A percentile compares a stretch with the other conserved stretches of the same genome.
phyloP scores from a whole-genome alignment of 306 rosid genomes.

The Medicago arabica region DNA sequence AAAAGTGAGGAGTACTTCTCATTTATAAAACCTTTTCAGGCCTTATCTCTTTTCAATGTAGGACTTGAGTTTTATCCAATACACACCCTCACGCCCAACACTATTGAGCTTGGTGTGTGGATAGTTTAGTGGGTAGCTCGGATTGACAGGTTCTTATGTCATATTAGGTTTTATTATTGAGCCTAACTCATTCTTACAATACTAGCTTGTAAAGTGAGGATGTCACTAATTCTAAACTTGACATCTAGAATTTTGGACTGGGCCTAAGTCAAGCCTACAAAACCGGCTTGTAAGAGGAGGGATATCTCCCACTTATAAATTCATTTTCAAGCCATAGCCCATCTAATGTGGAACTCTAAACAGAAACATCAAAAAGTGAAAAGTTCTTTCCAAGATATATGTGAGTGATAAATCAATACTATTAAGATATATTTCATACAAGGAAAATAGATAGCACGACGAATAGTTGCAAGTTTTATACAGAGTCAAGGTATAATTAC shows the following conservation, averaged over 20 bases:
- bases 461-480: background rate
- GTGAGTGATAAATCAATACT: slow-evolving; percentile 13
- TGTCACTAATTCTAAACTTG: background rate
- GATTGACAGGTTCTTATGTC: background rate
- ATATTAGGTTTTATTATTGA: background rate
- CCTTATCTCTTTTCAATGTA: background rate
- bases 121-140: background rate
- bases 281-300: background rate
- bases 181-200: background rate
- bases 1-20: background rate
- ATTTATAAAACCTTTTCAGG: background rate
- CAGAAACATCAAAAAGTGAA: slow-evolving; percentile 8
- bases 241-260: background rate
- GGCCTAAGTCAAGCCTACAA: background rate
- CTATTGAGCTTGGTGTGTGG: background rate
- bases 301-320: background rate
- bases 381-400: slow-evolving; percentile 24
- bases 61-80: background rate
- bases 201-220: background rate
- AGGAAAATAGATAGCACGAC: slow-evolving; percentile 30
- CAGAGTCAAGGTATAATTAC: slow-evolving; percentile 10
- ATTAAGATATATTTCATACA: slow-evolving; percentile 10
- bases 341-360: background rate
- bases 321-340: background rate
- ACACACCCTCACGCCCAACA: background rate